These are phyloP conservation scores for Pleurotus eryngii DNA, from an alignment of 768 basidiomycete species.

Conservation along the genomic window DNA sequence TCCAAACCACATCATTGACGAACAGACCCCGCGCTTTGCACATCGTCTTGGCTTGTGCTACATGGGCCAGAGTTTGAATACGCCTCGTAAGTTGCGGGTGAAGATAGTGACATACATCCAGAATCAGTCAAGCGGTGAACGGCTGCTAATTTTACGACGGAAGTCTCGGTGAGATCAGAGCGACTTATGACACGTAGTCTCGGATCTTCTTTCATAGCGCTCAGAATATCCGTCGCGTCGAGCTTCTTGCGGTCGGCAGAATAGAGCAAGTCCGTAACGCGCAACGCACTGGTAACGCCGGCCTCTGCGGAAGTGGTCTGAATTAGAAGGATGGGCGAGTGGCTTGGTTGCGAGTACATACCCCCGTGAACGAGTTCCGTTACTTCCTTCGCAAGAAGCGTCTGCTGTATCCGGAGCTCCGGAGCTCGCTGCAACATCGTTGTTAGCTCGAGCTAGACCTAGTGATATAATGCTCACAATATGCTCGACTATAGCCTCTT, in stretches of 20 bases:
- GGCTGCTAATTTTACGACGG: constrained; percentile 61
- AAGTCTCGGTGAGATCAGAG: constrained; percentile 47
- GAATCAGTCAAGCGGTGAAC: constrained; percentile 58
- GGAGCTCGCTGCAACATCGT: constrained; percentile 30
- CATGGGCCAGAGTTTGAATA: no score
- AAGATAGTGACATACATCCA: constrained; percentile 44
- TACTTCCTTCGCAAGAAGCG: constrained; percentile 49
- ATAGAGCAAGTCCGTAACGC: constrained; percentile 43
- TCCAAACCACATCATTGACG: constrained; percentile 49
- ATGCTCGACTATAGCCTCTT: constrained; percentile 56
- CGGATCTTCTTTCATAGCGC: constrained; percentile 62
- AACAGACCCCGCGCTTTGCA: constrained; percentile 67
- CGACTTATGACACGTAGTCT: constrained; percentile 52
- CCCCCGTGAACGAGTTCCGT: constrained; percentile 46
- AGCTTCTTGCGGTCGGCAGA: constrained; percentile 43
- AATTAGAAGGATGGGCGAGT: constrained; percentile 4
- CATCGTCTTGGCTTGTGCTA: constrained; percentile 66
- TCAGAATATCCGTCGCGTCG: constrained; percentile 51
- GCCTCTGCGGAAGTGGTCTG: constrained; percentile 24
- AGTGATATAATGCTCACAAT: constrained; percentile 31
- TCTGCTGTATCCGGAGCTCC: constrained; percentile 44
- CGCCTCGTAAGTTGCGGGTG: no score
- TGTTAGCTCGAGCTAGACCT: not conserved
- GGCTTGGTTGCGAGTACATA: constrained; percentile 21
- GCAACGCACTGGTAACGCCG: constrained; percentile 37